Conservation (phyloP, 2,329 filamentous ascomycete genomes). For the Diplodia mutila region DNA sequence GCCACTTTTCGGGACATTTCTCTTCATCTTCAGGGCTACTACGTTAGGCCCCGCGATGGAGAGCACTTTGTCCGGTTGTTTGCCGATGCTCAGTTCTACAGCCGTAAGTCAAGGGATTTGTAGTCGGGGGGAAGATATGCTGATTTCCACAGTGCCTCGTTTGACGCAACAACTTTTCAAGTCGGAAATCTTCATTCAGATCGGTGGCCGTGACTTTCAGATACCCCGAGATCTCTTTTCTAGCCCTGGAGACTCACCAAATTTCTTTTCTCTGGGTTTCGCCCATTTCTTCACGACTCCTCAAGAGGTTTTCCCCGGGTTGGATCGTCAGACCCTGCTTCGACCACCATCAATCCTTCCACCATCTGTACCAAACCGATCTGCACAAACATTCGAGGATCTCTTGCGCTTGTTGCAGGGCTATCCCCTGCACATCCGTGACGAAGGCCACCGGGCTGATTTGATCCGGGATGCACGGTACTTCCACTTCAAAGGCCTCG, state of each 20-base stretch:
- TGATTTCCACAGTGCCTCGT: slow-evolving; percentile 64
- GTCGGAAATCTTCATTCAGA: slow-evolving; percentile 88
- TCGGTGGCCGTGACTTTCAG: slow-evolving; percentile 84
- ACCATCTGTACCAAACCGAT: slow-evolving; percentile 78
- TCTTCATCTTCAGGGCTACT: slow-evolving; percentile 87
- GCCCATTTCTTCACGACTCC: slow-evolving; percentile 83
- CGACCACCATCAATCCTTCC: slow-evolving; percentile 86
- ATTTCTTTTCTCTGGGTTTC: slow-evolving; percentile 93
- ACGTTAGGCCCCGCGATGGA: slow-evolving; percentile 78
- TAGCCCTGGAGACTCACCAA: slow-evolving; percentile 81
- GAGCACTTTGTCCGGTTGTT: slow-evolving; percentile 90
- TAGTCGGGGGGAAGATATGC: background rate
- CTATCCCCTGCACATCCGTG: slow-evolving; percentile 76
- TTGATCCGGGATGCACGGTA: slow-evolving; percentile 87
- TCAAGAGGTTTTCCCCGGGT: slow-evolving; percentile 80
- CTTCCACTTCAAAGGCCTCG: slow-evolving; percentile 88
- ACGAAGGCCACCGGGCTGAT: slow-evolving; percentile 74
- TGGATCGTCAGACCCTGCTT: slow-evolving; percentile 76
- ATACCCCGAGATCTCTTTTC: slow-evolving; percentile 88
- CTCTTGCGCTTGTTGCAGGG: slow-evolving; percentile 80
- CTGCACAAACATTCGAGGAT: slow-evolving; percentile 82
- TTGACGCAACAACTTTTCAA: slow-evolving; percentile 90
- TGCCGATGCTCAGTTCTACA: slow-evolving; percentile 95
- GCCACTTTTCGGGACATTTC: slow-evolving; percentile 87
- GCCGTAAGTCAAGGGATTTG: slow-evolving; percentile 47